Conservation (phyloP, 2,329 filamentous ascomycete species). For the Penicillium sp. region DNA sequence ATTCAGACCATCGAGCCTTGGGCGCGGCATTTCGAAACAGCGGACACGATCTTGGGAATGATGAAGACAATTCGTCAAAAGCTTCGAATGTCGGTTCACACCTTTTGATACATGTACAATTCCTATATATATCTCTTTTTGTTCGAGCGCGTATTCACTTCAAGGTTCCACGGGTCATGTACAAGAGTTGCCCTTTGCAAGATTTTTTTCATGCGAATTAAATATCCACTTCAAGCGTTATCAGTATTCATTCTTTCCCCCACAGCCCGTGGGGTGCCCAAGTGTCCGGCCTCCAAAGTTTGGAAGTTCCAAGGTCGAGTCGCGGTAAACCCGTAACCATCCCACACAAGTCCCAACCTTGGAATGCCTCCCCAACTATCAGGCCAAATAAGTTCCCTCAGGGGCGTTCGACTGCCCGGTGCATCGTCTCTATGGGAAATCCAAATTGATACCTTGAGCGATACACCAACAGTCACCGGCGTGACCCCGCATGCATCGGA, state of each 20-base stretch:
- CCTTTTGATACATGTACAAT: not conserved
- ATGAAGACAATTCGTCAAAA: slow-evolving; percentile 19
- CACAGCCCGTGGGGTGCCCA: not conserved
- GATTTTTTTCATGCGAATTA: not conserved
- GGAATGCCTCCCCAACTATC: slow-evolving; percentile 14
- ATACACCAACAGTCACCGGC: slow-evolving; percentile 23
- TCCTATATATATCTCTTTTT: no score
- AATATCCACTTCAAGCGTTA: not conserved
- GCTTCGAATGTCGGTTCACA: slow-evolving; percentile 4
- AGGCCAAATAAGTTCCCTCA: slow-evolving; percentile 17
- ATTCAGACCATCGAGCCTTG: slow-evolving; percentile 16
- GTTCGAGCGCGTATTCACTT: no score
- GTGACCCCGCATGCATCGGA: slow-evolving; percentile 26
- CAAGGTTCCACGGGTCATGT: no score
- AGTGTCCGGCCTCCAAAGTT: no score
- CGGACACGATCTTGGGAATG: slow-evolving; percentile 16
- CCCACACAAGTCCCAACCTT: not conserved
- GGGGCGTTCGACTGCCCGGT: slow-evolving; percentile 33
- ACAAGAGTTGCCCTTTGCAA: no score
- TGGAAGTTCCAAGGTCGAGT: no score
- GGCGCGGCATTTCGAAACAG: slow-evolving; percentile 13
- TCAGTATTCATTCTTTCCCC: not conserved
- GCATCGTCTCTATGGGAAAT: slow-evolving; percentile 37
- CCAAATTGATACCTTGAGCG: slow-evolving; percentile 15
- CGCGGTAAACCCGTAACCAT: not conserved